These are phyloP conservation scores for Diaporthe ampelina DNA, from an alignment of 2,329 filamentous ascomycete genomes.

Conservation along the genomic window DNA sequence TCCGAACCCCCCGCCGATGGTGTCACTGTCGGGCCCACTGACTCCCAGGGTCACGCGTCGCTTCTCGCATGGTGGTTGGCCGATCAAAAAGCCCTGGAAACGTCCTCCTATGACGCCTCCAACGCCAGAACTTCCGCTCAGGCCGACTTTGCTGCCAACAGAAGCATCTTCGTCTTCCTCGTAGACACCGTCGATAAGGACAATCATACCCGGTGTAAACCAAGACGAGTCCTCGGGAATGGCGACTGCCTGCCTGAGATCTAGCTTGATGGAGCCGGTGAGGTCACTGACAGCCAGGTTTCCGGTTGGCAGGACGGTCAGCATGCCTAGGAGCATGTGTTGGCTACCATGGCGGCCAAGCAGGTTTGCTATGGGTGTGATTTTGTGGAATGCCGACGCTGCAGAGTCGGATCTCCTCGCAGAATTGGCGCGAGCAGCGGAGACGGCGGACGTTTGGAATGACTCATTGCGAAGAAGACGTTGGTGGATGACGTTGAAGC, in stretches of 20 bases:
- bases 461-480: constrained; percentile 92
- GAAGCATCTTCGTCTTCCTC: constrained; percentile 87
- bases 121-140: constrained; percentile 84
- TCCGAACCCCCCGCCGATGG: constrained; percentile 86
- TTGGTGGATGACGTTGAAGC: constrained; percentile 93
- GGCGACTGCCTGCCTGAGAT: constrained; percentile 83
- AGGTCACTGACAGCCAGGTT: constrained; percentile 86
- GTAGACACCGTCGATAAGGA: constrained; percentile 95
- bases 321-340: constrained; percentile 88
- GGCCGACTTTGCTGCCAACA: constrained; percentile 65
- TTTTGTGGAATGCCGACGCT: constrained; percentile 79
- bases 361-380: constrained; percentile 85
- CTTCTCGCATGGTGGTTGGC: constrained; percentile 91
- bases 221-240: constrained; percentile 90
- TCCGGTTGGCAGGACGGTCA: constrained; percentile 85
- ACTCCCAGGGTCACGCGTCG: constrained; percentile 84
- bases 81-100: constrained; percentile 91
- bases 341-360: constrained; percentile 85
- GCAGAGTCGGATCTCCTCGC: constrained; percentile 72
- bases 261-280: constrained; percentile 88
- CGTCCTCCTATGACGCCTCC: constrained; percentile 93
- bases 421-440: constrained; percentile 68
- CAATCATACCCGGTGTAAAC: constrained; percentile 96
- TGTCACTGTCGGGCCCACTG: constrained; percentile 70
- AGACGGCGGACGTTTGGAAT: constrained; percentile 86